A percentile compares a stretch with the other conserved stretches of the same genome.
Evolutionary conservation across 23 red algal species (phyloP).

Genomic region (Porphyridium purpureum): DNA sequence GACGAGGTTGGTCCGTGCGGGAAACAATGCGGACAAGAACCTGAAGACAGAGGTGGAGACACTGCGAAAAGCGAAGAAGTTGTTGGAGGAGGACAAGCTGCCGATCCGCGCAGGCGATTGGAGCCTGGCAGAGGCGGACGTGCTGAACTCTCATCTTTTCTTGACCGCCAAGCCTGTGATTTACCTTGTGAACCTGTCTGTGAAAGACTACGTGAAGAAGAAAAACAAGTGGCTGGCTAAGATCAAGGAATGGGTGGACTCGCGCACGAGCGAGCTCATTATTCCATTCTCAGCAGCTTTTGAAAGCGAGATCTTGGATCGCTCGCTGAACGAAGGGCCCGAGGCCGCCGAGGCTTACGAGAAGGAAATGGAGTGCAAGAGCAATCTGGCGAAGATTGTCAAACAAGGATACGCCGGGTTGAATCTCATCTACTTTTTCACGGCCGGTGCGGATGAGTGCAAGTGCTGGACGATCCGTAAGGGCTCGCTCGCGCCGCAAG

Average conservation of each 20-base stretch:
- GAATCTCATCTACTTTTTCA: constrained; percentile 92
- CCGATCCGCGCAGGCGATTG: constrained; percentile 56
- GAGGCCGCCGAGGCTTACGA: constrained; percentile 26
- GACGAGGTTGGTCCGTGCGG: constrained; percentile 30
- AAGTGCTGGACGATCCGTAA: constrained; percentile 88
- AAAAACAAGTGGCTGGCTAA: constrained; percentile 94
- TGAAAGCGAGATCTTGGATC: constrained; percentile 51
- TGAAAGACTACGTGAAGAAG: constrained; percentile 74
- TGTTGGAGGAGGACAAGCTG: constrained; percentile 12
- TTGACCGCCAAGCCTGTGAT: constrained; percentile 88
- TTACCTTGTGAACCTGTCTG: constrained; percentile 74
- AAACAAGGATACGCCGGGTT: constrained; percentile 46
- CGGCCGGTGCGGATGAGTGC: constrained; percentile 76
- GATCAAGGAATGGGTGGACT: constrained; percentile 93
- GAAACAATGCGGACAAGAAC: constrained; percentile 72
- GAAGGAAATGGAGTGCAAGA: constrained; percentile 18
- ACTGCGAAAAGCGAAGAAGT: constrained; percentile 39
- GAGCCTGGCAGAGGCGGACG: constrained; percentile 69
- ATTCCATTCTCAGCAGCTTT: constrained; percentile 75
- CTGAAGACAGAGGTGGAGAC: constrained; percentile 45
- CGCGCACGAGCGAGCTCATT: constrained; percentile 36
- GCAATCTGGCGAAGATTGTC: constrained; percentile 64
- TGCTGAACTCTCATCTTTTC: constrained; percentile 69
- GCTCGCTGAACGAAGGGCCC: constrained; percentile 25
- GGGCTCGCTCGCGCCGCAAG: constrained; percentile 81